A percentile compares a stretch with the other conserved stretches of the same genome.
These are phyloP conservation scores for Apiospora aurea DNA, from an alignment of 2,329 filamentous ascomycete species.

Conservation along the genomic window DNA sequence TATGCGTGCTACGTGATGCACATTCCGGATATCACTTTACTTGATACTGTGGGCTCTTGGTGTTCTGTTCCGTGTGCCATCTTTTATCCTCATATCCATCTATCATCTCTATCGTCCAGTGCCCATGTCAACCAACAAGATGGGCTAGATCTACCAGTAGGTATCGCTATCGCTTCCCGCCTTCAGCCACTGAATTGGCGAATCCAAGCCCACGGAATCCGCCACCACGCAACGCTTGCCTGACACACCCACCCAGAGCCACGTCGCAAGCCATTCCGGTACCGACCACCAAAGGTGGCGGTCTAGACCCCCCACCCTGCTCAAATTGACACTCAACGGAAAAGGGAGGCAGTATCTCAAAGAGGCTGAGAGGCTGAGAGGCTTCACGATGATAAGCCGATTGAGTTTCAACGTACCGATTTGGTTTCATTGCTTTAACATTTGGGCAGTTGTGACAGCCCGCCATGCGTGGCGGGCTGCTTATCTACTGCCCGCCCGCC, in stretches of 20 bases:
- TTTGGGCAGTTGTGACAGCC: not conserved
- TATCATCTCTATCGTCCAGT: not conserved
- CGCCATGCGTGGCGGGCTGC: not conserved
- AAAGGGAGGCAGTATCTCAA: not conserved
- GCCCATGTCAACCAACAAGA: not conserved
- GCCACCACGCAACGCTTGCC: not conserved
- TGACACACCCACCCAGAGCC: slow-evolving; percentile 15
- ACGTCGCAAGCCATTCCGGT: slow-evolving; percentile 9
- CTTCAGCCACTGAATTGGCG: not conserved
- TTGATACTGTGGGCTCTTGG: not conserved
- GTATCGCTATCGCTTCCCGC: not conserved
- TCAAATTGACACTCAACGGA: not conserved
- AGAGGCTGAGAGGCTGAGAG: no score
- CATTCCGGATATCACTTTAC: not conserved
- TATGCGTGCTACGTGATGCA: not conserved
- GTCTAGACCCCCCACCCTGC: slow-evolving; percentile 3
- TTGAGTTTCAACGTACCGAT: slow-evolving; percentile 3
- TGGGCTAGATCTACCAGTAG: slow-evolving; percentile 4
- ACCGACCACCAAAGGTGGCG: not conserved
- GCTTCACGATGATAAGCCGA: not conserved
- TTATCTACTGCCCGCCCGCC: not conserved
- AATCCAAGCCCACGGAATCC: not conserved
- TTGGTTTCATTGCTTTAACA: slow-evolving; percentile 20
- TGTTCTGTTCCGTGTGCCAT: not conserved
- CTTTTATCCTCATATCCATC: not conserved